A percentile compares a stretch with the other conserved stretches of the same genome.
Conservation (phyloP, 495 filamentous ascomycete species). For the Penicillium paxilli region DNA sequence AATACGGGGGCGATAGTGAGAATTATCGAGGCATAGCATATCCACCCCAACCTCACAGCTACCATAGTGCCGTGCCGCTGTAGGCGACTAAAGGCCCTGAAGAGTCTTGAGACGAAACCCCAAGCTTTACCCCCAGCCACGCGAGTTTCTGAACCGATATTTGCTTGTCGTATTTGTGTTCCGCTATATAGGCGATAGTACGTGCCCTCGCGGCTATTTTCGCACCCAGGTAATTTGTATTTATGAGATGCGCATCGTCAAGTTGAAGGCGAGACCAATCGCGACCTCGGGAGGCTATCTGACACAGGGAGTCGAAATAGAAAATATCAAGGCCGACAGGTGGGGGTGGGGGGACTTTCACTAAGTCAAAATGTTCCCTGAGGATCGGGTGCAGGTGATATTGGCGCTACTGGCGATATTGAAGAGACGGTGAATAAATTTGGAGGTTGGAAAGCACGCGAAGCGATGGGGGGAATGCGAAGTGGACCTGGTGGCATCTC, state of each 20-base stretch:
- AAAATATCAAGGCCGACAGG: neutral
- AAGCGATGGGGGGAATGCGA: neutral
- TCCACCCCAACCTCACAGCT: slow-evolving; percentile 6
- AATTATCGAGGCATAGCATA: slow-evolving; percentile 6
- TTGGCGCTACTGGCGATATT: neutral
- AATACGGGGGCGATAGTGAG: slow-evolving; percentile 6
- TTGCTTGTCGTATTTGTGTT: neutral
- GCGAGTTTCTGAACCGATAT: neutral
- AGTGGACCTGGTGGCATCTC: slow-evolving; percentile 28
- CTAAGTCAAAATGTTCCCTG: neutral
- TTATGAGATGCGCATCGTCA: slow-evolving; percentile 20
- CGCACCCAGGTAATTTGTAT: neutral
- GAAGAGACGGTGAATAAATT: neutral
- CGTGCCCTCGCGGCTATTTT: neutral
- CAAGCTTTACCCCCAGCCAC: slow-evolving; percentile 4
- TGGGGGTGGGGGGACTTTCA: neutral
- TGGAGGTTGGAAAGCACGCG: slow-evolving; percentile 2
- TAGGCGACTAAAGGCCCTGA: neutral
- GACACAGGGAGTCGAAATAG: neutral
- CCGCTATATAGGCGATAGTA: neutral
- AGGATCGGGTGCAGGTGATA: neutral
- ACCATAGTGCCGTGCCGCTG: slow-evolving; percentile 17
- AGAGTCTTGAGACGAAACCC: slow-evolving; percentile 4
- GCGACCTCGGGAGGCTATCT: slow-evolving; percentile 12
- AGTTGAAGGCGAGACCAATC: slow-evolving; percentile 12